Evolutionary conservation across 1,284 basidiomycete genomes (phyloP).

Genomic region (Vanrija sp.): DNA sequence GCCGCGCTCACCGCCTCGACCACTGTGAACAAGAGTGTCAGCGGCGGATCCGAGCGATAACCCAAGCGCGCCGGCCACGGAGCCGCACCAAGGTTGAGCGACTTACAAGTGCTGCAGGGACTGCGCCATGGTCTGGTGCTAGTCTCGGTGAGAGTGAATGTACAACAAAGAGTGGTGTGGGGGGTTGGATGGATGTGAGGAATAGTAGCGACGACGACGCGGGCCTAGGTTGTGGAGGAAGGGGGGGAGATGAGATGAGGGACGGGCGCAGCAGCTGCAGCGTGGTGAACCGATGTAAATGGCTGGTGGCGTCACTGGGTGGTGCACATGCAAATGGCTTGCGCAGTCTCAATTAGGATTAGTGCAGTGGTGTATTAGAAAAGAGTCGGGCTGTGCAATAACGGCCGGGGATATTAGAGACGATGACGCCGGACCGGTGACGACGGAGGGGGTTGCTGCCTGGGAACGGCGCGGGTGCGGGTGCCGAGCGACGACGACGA

Average conservation of each 20-base stretch:
- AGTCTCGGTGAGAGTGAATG: background rate
- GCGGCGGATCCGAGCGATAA: background rate
- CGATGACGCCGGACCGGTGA: too few species aligned
- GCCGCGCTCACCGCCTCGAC: constrained; percentile 41
- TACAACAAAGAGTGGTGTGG: background rate
- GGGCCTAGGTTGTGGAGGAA: background rate
- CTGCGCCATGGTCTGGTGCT: constrained; percentile 27
- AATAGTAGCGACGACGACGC: background rate
- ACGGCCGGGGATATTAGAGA: too few species aligned
- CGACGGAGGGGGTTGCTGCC: too few species aligned
- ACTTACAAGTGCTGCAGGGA: constrained; percentile 47
- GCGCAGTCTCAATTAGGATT: too few species aligned
- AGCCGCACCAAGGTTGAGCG: background rate
- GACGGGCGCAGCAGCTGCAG: background rate
- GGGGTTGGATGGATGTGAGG: background rate
- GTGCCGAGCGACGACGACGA: too few species aligned
- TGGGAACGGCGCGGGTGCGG: too few species aligned
- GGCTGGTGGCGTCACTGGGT: background rate
- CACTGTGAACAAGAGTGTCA: constrained; percentile 27
- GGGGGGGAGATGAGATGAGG: background rate
- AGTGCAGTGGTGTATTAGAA: too few species aligned
- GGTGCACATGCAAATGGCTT: too few species aligned
- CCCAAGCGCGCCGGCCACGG: too few species aligned
- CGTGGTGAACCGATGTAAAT: background rate
- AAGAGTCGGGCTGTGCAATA: too few species aligned